Conservation (phyloP, 176 grass and related monocot species). For the Triticum timopheevii region DNA sequence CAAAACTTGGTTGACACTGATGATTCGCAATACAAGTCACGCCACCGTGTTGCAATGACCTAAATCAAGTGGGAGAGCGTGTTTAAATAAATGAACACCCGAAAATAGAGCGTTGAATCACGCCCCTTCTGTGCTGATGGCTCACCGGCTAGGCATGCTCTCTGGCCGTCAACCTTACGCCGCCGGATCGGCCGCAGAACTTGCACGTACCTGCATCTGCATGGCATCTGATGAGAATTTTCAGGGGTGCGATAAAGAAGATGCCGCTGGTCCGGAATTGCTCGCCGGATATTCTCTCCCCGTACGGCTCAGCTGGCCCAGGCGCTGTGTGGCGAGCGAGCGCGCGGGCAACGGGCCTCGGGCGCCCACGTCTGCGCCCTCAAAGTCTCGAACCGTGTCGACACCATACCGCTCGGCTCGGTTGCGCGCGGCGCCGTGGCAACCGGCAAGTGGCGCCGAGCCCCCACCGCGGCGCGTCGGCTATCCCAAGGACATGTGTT, state of each 20-base stretch:
- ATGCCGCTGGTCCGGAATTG: constrained; percentile 1
- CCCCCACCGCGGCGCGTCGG: background rate
- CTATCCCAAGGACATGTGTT: background rate
- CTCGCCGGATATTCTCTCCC: constrained; percentile 27
- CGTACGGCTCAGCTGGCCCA: background rate
- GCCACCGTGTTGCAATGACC: background rate
- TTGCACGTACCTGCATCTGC: background rate
- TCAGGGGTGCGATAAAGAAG: background rate
- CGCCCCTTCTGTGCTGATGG: background rate
- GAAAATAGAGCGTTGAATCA: no score
- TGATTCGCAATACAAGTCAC: background rate
- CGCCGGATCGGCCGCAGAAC: background rate
- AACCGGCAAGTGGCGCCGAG: background rate
- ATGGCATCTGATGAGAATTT: constrained; percentile 1
- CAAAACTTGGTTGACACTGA: background rate
- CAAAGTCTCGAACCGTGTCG: no score
- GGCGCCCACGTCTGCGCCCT: no score
- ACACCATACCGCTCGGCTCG: background rate
- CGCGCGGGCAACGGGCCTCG: no score
- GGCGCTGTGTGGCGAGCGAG: no score
- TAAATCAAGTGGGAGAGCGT: background rate
- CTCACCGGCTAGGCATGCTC: background rate
- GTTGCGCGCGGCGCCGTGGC: background rate
- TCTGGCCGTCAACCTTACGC: background rate
- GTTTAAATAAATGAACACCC: no score